Evolutionary conservation across 1,139 yeast genomes (phyloP), one percentile per base, ranked within the genome.

Genomic region (Diutina scorzettiae): DNA sequence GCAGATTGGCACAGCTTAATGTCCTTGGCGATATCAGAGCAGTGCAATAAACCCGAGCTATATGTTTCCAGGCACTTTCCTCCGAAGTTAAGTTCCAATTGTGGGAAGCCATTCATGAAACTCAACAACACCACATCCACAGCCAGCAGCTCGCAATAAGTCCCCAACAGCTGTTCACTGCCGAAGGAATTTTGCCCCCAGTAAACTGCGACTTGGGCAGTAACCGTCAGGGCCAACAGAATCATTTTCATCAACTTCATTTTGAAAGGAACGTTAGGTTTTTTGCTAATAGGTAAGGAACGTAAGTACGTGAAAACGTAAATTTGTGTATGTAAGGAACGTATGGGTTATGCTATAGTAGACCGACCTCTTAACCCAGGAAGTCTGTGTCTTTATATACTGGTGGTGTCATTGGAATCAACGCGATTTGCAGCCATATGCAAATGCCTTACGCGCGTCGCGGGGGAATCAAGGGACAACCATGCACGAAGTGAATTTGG

Each of bases 101-200:
- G 56, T 27, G 86, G 86, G 59, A 81, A 86, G 4, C 65, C 60
- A 45, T 73, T 62, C 56, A 87, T 61, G 59, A 87, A 87, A 2
- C 96, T 75, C 42, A 87, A 56, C 16, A 87, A 54, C 42, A 82
- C 70, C 46, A 86, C 79, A 54, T 86, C 96, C 30, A 79, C 82
- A 41, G 76, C 69, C 46, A 73, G 73, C 32, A 76, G 69, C 45
- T 72, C 66, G 66, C 96, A 89, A 63, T 86, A 85, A 44, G 67
- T 60, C 5, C 79, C 67, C 45, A 89, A 67, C 17, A 73, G 58
- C 47, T 75, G 66, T 58, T 87, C 95, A 34, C 75, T 56, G 12
- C 86, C 86, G 28, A 76, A 82, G 14, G 93, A 78, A 54, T 79
- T 76, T 62, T 87, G 96, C 40, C 96, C 96, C 96, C 96, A 87